phyloP scores from a whole-genome alignment of 73 alveolate species.

The Paramecium pentaurelia region DNA sequence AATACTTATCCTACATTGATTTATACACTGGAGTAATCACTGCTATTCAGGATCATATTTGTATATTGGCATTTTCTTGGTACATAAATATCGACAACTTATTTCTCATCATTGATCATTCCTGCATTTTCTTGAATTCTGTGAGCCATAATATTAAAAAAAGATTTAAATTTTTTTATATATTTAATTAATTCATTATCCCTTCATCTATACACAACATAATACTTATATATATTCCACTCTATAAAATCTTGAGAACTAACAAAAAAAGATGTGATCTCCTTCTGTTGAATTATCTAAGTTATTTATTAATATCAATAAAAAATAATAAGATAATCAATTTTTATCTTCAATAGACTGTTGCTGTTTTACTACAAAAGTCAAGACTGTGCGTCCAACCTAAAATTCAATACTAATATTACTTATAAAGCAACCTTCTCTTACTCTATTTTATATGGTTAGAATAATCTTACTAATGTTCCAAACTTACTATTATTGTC shows the following conservation, averaged over 20 bases:
- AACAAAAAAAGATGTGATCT: neutral
- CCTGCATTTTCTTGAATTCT: conserved; percentile 45
- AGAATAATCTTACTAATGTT: conserved; percentile 60
- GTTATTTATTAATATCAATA: neutral
- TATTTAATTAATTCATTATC: neutral
- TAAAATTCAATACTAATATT: neutral
- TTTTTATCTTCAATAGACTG: neutral
- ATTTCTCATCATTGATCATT: conserved; percentile 30
- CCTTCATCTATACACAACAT: neutral
- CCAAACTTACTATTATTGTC: conserved; percentile 68
- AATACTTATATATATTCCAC: neutral
- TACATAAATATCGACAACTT: conserved; percentile 40
- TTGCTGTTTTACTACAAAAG: neutral
- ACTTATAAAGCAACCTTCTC: conserved; percentile 58
- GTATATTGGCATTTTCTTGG: conserved; percentile 44
- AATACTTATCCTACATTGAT: conserved; percentile 40
- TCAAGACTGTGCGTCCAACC: conserved; percentile 40
- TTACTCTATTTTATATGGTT: conserved; percentile 19
- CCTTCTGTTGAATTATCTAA: neutral
- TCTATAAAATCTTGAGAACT: neutral
- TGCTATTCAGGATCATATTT: conserved; percentile 18
- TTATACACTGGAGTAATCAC: conserved; percentile 28
- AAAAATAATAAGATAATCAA: neutral
- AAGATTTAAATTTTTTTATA: conserved; percentile 37
- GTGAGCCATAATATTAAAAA: conserved; percentile 44